phyloP scores from a whole-genome alignment of 2,329 filamentous ascomycete genomes.

The Biscogniauxia mediterranea region DNA sequence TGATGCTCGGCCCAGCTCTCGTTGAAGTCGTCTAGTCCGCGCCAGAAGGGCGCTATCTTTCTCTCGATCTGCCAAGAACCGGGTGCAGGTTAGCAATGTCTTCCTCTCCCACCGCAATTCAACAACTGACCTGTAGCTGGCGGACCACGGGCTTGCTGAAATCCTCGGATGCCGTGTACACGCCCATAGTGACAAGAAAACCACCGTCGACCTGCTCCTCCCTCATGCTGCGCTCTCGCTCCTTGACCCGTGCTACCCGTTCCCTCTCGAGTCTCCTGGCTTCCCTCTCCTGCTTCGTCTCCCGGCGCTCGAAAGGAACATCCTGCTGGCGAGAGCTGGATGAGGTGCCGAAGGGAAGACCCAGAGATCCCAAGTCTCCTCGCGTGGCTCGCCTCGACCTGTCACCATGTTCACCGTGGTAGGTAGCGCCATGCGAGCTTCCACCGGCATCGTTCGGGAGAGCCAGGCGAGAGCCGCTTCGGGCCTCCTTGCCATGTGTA shows the following conservation, averaged over 20 bases:
- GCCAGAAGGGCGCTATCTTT: constrained; percentile 91
- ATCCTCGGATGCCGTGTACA: constrained; percentile 89
- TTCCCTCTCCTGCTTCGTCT: constrained; percentile 90
- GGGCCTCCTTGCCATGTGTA: constrained; percentile 26
- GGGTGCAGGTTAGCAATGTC: constrained; percentile 9
- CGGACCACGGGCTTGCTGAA: constrained; percentile 87
- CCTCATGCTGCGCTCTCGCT: constrained; percentile 84
- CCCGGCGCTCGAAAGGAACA: constrained; percentile 62
- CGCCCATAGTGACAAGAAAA: constrained; percentile 88
- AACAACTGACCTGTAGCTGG: constrained; percentile 75
- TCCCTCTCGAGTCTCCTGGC: constrained; percentile 83
- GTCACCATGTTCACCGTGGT: constrained; percentile 23
- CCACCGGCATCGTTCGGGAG: constrained; percentile 20
- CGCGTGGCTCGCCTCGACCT: constrained; percentile 37
- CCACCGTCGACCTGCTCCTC: constrained; percentile 95
- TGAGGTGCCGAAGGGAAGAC: constrained; percentile 37
- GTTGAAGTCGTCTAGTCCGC: constrained; percentile 84
- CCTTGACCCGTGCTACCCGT: constrained; percentile 69
- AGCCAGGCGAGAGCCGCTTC: constrained; percentile 18
- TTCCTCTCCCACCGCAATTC: neutral
- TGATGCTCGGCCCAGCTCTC: constrained; percentile 92
- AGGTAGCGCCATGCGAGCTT: constrained; percentile 19
- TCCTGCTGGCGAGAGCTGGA: constrained; percentile 40
- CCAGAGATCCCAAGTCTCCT: constrained; percentile 47
- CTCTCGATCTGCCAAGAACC: constrained; percentile 72